These are phyloP conservation scores for Trichosporon ovoides DNA, from an alignment of 1,284 basidiomycete species.

Conservation along the genomic window DNA sequence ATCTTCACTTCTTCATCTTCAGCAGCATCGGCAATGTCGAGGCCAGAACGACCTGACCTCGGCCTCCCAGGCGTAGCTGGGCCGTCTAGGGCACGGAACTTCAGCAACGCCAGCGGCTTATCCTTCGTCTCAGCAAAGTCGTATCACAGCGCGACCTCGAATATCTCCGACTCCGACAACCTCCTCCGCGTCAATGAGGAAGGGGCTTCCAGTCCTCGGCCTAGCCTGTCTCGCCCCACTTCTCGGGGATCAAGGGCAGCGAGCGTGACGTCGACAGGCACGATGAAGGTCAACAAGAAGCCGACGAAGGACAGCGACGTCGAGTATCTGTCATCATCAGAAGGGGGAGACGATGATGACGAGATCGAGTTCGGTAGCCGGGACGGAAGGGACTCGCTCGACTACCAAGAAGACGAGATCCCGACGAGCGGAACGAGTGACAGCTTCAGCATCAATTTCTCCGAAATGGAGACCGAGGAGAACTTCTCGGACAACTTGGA, in stretches of 20 bases:
- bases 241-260: background rate
- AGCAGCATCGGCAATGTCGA: background rate
- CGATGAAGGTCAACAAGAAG: slow-evolving; percentile 3
- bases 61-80: background rate
- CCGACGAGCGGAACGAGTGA: background rate
- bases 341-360: slow-evolving; percentile 3
- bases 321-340: background rate
- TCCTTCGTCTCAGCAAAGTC: background rate
- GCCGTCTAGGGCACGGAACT: background rate
- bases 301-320: slow-evolving; percentile 1
- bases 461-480: slow-evolving; percentile 9
- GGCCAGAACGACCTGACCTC: background rate
- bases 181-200: slow-evolving; percentile 59
- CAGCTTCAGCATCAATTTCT: slow-evolving; percentile 4
- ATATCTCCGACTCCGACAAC: slow-evolving; percentile 64
- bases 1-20: too few species aligned
- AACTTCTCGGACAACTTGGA: slow-evolving; percentile 4
- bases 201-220: background rate
- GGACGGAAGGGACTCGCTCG: slow-evolving; percentile 3
- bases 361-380: background rate
- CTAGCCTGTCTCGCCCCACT: background rate
- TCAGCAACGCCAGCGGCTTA: background rate
- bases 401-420: slow-evolving; percentile 11
- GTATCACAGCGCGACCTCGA: slow-evolving; percentile 39
- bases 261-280: background rate